Base-by-base conservation (phyloP, 176 grass and related monocot species). In the Avena sativa region DNA sequence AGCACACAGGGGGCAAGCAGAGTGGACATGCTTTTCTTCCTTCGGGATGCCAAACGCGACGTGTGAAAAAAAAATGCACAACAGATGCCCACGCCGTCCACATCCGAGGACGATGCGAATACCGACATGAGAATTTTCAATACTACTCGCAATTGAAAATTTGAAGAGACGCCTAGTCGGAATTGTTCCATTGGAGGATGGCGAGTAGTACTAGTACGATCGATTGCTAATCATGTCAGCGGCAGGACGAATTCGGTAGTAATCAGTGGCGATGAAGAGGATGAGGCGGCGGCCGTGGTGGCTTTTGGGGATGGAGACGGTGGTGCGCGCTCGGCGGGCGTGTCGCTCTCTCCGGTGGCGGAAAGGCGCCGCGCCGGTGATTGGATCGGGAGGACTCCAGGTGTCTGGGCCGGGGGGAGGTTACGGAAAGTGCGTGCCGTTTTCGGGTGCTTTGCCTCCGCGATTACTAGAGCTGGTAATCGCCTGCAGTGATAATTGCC, bases 281-380 rank as follows among this genome's bases (percentile, higher is more conserved):
- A 6, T 6, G 40, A 6, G 40, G 40, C 6, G 40, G 44, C 69
- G 50, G 74, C 43, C 4, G 47, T 12, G 0, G 6, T 6, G 13
- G 47, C 63, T 3, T 82, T 82, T 81, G 0, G 52, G 16, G 50
- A 55, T 4, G 21, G 72, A 6, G 38, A 20, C 14, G 23, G 6
- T 15, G 6, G 51, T 58, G 76, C 49, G 34, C 23, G 51, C 10
- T 60, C 36, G 32, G 32, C 76, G 51, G 26, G 36, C 51, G 2
- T 9, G n/a, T 86, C 76, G 52, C 36, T 78, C 73, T 85, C 73
- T 78, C 77, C 53, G 47, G 65, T 2, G 66, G 65, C 30, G 32
- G 49, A 83, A 71, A 80, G 62, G 15, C 70, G 74, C 61, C 44
- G 68, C 79, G 55, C 81, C 53, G 69, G 62, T 76, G 73, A 53